Percentiles rank a stretch among this genome's conserved stretches.
Evolutionary conservation across 371 early-diverging fungal genomes (phyloP).

Genomic region (Mucor circinelloides): DNA sequence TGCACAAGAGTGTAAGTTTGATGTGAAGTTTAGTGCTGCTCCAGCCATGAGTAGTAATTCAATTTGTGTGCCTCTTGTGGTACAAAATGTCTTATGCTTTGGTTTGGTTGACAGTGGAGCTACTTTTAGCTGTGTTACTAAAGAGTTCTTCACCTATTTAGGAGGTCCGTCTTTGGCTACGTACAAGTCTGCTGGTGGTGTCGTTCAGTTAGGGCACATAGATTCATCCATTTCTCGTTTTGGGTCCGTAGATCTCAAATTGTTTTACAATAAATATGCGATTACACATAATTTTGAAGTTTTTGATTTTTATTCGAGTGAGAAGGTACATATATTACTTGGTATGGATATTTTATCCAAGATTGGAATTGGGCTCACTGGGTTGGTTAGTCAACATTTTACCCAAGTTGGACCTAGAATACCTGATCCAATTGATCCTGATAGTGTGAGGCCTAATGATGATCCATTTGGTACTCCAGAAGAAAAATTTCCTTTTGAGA

Average conservation of each 20-base stretch:
- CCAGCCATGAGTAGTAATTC: neutral
- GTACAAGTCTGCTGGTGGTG: neutral
- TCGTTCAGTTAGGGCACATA: neutral
- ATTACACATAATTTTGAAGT: conserved; percentile 12
- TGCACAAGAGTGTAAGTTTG: conserved; percentile 11
- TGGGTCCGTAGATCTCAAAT: neutral
- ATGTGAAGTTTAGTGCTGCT: neutral
- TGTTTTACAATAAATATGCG: conserved; percentile 9
- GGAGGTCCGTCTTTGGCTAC: neutral
- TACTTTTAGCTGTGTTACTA: conserved; percentile 1
- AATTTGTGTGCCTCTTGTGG: conserved; percentile 1
- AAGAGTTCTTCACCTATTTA: neutral
- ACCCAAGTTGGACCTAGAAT: neutral
- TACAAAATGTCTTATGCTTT: conserved; percentile 4
- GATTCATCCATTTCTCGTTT: neutral
- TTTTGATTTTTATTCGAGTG: conserved; percentile 5
- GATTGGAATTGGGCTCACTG: neutral
- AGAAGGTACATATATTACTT: neutral
- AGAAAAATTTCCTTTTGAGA: neutral
- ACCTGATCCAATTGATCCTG: neutral
- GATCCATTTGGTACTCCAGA: neutral
- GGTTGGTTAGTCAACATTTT: neutral
- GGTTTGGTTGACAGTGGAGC: conserved; percentile 9
- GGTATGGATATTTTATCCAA: conserved; percentile 7
- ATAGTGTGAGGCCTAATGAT: neutral